phyloP scores from a whole-genome alignment of 768 basidiomycete species.

The Rickenella mellea region DNA sequence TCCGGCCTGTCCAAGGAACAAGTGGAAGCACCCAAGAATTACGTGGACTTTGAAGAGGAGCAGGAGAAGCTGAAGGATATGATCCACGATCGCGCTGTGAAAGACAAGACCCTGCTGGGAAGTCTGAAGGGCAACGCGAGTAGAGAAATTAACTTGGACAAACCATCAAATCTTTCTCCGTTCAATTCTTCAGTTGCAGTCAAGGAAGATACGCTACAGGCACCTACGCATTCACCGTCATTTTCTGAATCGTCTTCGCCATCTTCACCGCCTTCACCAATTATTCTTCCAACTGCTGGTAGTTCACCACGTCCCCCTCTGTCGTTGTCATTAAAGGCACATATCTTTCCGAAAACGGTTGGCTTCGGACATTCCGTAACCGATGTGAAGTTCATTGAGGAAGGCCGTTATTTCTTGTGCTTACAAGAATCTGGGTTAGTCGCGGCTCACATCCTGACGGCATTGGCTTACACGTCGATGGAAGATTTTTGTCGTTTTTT shows the following conservation, averaged over 20 bases:
- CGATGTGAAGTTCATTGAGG: slow-evolving; percentile 36
- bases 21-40: slow-evolving; percentile 70
- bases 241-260: slow-evolving; percentile 28
- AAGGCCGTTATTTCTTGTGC: slow-evolving; percentile 34
- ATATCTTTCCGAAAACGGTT: slow-evolving; percentile 37
- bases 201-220: too few species aligned
- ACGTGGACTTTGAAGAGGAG: slow-evolving; percentile 78
- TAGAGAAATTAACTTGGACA: slow-evolving; percentile 17
- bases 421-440: slow-evolving; percentile 61
- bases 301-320: slow-evolving; percentile 9
- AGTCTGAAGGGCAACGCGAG: slow-evolving; percentile 21
- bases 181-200: too few species aligned
- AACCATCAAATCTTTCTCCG: slow-evolving; percentile 3
- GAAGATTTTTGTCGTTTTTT: slow-evolving; percentile 44
- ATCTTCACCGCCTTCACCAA: slow-evolving; percentile 21
- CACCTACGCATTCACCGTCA: slow-evolving; percentile 34
- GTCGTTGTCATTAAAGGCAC: slow-evolving; percentile 6
- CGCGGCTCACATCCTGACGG: too few species aligned
- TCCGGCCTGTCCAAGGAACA: slow-evolving; percentile 64
- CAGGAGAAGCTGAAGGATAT: slow-evolving; percentile 67
- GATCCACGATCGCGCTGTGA: slow-evolving; percentile 44
- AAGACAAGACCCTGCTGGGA: slow-evolving; percentile 23
- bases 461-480: too few species aligned
- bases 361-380: slow-evolving; percentile 32
- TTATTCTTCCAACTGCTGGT: slow-evolving; percentile 5